Conservation (phyloP, 1,284 basidiomycete genomes). For the Taiwanofungus camphoratus region DNA sequence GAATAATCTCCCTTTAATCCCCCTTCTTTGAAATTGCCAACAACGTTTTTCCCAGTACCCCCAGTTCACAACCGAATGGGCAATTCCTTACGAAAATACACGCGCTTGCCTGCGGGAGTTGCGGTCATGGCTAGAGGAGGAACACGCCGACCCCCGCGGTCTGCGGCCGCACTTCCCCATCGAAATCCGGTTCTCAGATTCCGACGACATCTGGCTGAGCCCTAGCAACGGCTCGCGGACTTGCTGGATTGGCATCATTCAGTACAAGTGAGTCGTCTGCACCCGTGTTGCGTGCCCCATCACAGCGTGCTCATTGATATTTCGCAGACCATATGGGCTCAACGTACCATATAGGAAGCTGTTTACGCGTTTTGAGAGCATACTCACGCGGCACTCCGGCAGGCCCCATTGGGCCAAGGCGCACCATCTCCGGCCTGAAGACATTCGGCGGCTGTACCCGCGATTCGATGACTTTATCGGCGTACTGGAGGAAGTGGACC, state of each 20-base stretch:
- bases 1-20: conserved; percentile 26
- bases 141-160: conserved; percentile 64
- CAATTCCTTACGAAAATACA: conserved; percentile 69
- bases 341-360: conserved; percentile 83
- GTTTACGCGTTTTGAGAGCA: conserved; percentile 77
- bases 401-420: conserved; percentile 98
- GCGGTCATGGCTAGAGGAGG: conserved; percentile 68
- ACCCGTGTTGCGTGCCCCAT: not conserved
- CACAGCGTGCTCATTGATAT: not conserved
- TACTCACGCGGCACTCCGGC: conserved; percentile 71
- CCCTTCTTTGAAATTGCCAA: conserved; percentile 21
- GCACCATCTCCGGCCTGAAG: conserved; percentile 68
- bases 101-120: conserved; percentile 70
- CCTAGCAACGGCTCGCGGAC: conserved; percentile 78
- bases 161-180: conserved; percentile 89
- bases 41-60: conserved; percentile 51
- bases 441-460: conserved; percentile 72
- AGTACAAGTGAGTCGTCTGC: conserved; percentile 72
- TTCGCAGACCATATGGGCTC: conserved; percentile 78
- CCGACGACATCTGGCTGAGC: conserved; percentile 92
- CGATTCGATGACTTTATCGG: conserved; percentile 76
- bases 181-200: conserved; percentile 86
- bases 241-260: conserved; percentile 94
- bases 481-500: conserved; percentile 74
- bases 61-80: conserved; percentile 93